Conservation (phyloP, 306 rosid genomes). For the Prunus kanzakura region DNA sequence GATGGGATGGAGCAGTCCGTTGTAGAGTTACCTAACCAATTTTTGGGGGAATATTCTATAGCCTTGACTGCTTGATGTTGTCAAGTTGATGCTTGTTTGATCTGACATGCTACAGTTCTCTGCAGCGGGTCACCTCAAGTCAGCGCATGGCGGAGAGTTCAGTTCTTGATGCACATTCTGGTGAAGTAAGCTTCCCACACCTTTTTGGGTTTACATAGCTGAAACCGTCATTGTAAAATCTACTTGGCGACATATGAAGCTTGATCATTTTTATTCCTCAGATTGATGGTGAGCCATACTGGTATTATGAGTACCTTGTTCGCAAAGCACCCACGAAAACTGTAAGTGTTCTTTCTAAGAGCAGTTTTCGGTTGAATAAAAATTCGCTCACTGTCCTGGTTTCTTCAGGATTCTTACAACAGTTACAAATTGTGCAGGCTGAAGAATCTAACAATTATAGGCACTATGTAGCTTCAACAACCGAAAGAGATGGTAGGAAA, state of each 20-base stretch:
- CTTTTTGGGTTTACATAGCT: background rate
- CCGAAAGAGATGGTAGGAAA: slow-evolving; percentile 82
- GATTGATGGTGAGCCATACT: slow-evolving; percentile 85
- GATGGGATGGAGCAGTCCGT: background rate
- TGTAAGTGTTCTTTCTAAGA: slow-evolving; percentile 36
- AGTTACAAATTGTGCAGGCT: slow-evolving; percentile 44
- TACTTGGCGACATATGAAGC: slow-evolving; percentile 10
- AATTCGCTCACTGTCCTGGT: slow-evolving; percentile 9
- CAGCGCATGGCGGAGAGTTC: slow-evolving; percentile 94
- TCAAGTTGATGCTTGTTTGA: background rate
- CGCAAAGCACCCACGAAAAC: slow-evolving; percentile 81
- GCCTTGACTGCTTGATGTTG: background rate
- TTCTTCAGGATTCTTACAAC: slow-evolving; percentile 26
- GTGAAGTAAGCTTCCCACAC: slow-evolving; percentile 55
- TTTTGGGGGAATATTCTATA: background rate
- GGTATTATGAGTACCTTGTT: slow-evolving; percentile 90
- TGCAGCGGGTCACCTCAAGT: slow-evolving; percentile 92
- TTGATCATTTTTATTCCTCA: slow-evolving; percentile 33
- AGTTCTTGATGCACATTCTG: slow-evolving; percentile 79
- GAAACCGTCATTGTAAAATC: background rate
- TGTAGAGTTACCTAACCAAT: background rate
- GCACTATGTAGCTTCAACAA: slow-evolving; percentile 80
- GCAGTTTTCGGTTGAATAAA: slow-evolving; percentile 5
- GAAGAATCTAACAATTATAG: slow-evolving; percentile 57
- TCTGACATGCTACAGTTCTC: slow-evolving; percentile 26